phyloP scores from a whole-genome alignment of 805 yeast genomes.

The Candida adriatica region DNA sequence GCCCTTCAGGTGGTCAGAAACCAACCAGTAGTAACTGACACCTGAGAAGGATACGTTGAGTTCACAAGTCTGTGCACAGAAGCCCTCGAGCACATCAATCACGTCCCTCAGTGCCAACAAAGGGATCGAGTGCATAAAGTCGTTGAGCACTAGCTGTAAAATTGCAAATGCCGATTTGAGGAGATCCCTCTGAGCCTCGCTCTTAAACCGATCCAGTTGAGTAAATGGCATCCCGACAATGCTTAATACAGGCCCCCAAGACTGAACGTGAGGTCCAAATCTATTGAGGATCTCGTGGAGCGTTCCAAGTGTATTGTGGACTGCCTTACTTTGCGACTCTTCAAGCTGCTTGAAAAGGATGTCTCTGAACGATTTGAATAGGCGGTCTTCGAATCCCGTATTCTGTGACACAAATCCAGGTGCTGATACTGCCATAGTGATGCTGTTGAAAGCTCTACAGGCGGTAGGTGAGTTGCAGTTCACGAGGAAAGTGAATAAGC shows the following conservation, averaged over 20 bases:
- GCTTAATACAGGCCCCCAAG: conserved; percentile 69
- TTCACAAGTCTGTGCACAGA: conserved; percentile 65
- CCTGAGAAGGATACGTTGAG: conserved; percentile 87
- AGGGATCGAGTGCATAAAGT: conserved; percentile 72
- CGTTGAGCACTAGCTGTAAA: conserved; percentile 77
- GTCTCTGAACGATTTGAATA: conserved; percentile 41
- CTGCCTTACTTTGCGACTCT: conserved; percentile 63
- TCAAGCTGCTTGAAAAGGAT: conserved; percentile 37
- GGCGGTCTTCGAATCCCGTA: conserved; percentile 35
- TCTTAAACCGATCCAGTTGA: conserved; percentile 25
- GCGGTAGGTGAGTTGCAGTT: conserved; percentile 37
- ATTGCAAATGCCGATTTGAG: conserved; percentile 72
- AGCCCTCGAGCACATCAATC: conserved; percentile 65
- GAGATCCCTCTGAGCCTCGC: conserved; percentile 27
- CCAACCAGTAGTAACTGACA: conserved; percentile 85
- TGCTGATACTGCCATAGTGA: conserved; percentile 31
- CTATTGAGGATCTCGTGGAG: conserved; percentile 71
- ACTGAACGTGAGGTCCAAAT: conserved; percentile 55
- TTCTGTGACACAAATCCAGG: conserved; percentile 12
- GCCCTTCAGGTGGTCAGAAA: conserved; percentile 65
- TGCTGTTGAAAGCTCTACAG: conserved; percentile 42
- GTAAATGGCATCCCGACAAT: conserved; percentile 54
- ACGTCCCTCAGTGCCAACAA: conserved; percentile 52
- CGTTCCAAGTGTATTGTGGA: conserved; percentile 49
- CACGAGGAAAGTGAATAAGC: conserved; percentile 38